Evolutionary conservation across 2,329 filamentous ascomycete genomes (phyloP), one percentile per base, ranked within the genome.

Genomic region (Bimuria novae-zelandiae): DNA sequence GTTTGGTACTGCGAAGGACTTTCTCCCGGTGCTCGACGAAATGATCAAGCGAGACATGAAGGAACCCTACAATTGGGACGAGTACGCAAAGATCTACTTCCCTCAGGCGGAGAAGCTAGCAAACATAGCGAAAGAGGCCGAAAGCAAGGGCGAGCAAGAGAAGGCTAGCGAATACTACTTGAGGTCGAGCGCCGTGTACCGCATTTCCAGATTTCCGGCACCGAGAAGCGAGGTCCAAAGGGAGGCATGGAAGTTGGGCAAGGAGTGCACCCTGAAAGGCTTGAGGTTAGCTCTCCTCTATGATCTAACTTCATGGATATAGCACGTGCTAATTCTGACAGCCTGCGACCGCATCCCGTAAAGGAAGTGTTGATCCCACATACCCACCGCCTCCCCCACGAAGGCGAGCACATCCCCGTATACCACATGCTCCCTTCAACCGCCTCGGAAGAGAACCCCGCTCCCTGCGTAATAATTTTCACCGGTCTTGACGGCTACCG

Each of bases 141-240:
- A 82, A 33, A 63, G 74, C 7, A 69, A 74, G 2, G 81, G 79
- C 23, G 77, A 86, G 51, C 69, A 67, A 4, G 76, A 78, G 33
- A 78, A 79, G 36, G 86, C 88, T 1, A 82, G 81, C 3, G 81
- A 82, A 30, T 77, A 88, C 16, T 89, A 86, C 70, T 79, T 89
- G 57, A 73, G 71, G 8, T 70, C 64, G 5, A 63, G 61, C 29
- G 84, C 86, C 22, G 79, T 91, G n/a, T 87, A 89, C 71, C 82
- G 89, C 47, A 90, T 92, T 60, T 81, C 86, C 0, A 81, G 89
- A 14, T 91, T 92, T 65, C 88, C 89, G 7, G 77, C 77, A 5
- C 77, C 78, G 17, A 68, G 78, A 19, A 77, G 74, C 19, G 69
- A 70, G 6, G 72, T 76, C 44, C 79, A 91, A 71, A 81, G 83